Percentiles rank a stretch among this genome's conserved stretches.
Evolutionary conservation across 2,329 filamentous ascomycete genomes (phyloP).

Genomic region (Graphilbum ipis-grandicollis): DNA sequence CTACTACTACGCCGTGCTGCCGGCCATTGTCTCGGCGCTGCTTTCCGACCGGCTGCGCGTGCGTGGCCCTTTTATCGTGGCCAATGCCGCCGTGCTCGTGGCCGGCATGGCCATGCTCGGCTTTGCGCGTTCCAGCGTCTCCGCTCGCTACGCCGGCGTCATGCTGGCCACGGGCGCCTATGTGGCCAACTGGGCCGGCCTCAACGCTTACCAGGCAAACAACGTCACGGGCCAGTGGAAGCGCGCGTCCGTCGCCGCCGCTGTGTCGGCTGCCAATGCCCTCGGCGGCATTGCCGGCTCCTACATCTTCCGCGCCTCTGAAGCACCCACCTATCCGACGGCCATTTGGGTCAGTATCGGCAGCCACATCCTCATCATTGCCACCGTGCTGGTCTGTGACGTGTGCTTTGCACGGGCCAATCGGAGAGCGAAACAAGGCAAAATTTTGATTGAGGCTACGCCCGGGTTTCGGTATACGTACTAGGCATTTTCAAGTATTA

Average conservation of each 20-base stretch:
- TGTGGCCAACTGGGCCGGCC: slow-evolving; percentile 58
- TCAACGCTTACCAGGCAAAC: slow-evolving; percentile 69
- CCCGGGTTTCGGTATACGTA: neutral
- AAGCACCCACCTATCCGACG: neutral
- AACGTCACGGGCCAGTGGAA: slow-evolving; percentile 84
- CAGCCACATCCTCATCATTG: slow-evolving; percentile 1
- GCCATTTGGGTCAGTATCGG: neutral
- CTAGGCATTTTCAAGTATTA: neutral
- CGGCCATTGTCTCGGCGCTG: slow-evolving; percentile 43
- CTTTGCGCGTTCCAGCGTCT: slow-evolving; percentile 22
- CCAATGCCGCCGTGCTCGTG: slow-evolving; percentile 34
- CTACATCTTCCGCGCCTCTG: slow-evolving; percentile 42
- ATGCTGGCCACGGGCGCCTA: slow-evolving; percentile 58
- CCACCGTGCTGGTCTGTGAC: neutral
- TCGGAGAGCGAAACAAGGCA: neutral
- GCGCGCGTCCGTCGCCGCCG: slow-evolving; percentile 59
- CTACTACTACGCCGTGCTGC: slow-evolving; percentile 44
- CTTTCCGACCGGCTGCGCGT: slow-evolving; percentile 47
- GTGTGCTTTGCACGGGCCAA: neutral
- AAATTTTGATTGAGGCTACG: neutral
- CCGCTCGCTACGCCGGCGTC: slow-evolving; percentile 52
- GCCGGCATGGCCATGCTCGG: slow-evolving; percentile 58
- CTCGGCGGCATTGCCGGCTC: slow-evolving; percentile 62
- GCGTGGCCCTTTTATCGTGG: slow-evolving; percentile 46
- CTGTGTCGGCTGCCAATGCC: slow-evolving; percentile 57